Percentiles rank a stretch among this genome's conserved stretches.
These are phyloP conservation scores for Solanum medicagineum DNA, from an alignment of 257 asterid genomes.

Conservation along the genomic window DNA sequence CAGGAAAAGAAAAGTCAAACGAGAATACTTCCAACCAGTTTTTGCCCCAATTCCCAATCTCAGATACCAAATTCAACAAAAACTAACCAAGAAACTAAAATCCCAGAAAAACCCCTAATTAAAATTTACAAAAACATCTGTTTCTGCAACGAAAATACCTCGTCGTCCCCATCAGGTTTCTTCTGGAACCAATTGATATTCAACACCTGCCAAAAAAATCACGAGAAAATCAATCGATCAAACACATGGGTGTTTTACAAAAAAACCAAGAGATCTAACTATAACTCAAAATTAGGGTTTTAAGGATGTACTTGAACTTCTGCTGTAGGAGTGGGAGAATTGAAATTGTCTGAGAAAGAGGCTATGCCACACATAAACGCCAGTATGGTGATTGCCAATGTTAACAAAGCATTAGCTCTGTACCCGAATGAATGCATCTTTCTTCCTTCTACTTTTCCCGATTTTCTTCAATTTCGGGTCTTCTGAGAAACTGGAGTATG, in stretches of 20 bases:
- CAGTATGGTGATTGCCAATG: constrained; percentile 71
- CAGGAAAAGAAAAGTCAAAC: background rate
- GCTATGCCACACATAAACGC: constrained; percentile 86
- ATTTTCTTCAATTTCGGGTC: background rate
- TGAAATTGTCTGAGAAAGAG: constrained; percentile 78
- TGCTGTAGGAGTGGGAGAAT: constrained; percentile 56
- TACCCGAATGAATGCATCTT: constrained; percentile 66
- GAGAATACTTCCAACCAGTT: background rate
- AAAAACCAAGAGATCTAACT: background rate
- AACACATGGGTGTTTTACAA: background rate
- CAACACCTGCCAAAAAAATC: constrained; percentile 30
- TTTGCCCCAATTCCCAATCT: background rate
- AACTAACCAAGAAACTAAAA: background rate
- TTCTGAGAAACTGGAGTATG: background rate
- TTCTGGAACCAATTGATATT: constrained; percentile 84
- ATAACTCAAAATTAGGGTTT: background rate
- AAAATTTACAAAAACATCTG: background rate
- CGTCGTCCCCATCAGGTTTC: constrained; percentile 73
- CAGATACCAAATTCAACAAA: background rate
- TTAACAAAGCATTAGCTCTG: constrained; percentile 76
- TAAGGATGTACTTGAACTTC: constrained; percentile 46
- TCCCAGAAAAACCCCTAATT: background rate
- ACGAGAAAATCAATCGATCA: background rate
- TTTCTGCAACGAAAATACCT: constrained; percentile 28
- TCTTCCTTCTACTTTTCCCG: background rate